Evolutionary conservation across 495 filamentous ascomycete genomes (phyloP).

Genomic region (Podospora didyma): DNA sequence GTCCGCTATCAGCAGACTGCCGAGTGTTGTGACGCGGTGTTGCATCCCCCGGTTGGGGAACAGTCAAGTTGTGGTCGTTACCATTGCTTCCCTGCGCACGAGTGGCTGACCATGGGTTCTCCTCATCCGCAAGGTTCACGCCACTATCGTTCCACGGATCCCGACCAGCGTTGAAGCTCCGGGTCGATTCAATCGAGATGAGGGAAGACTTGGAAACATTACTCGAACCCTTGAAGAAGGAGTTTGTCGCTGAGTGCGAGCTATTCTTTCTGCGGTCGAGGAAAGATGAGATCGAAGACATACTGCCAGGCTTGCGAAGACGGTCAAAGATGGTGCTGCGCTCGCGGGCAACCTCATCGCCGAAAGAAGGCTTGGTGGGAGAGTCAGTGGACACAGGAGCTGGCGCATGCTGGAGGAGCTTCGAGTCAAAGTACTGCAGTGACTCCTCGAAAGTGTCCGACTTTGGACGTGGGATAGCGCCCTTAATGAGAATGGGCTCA

Average conservation of each 20-base stretch:
- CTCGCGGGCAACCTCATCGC: constrained; percentile 69
- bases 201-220: constrained; percentile 94
- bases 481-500: constrained; percentile 81
- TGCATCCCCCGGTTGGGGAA: constrained; percentile 67
- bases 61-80: constrained; percentile 59
- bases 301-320: constrained; percentile 81
- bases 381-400: constrained; percentile 76
- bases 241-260: constrained; percentile 68
- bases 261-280: constrained; percentile 91
- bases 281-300: constrained; percentile 88
- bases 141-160: constrained; percentile 97
- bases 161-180: constrained; percentile 79
- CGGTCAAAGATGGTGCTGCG: constrained; percentile 81
- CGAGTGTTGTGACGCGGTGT: constrained; percentile 78
- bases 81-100: constrained; percentile 56
- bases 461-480: constrained; percentile 90
- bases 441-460: constrained; percentile 98
- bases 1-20: constrained; percentile 83
- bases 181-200: constrained; percentile 86
- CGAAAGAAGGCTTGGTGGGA: constrained; percentile 72
- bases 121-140: constrained; percentile 86
- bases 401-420: constrained; percentile 87
- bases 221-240: constrained; percentile 88
- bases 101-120: constrained; percentile 56
- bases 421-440: constrained; percentile 92